These are phyloP conservation scores for Ampelomyces quisqualis DNA, from an alignment of 2,329 filamentous ascomycete species.

Conservation along the genomic window DNA sequence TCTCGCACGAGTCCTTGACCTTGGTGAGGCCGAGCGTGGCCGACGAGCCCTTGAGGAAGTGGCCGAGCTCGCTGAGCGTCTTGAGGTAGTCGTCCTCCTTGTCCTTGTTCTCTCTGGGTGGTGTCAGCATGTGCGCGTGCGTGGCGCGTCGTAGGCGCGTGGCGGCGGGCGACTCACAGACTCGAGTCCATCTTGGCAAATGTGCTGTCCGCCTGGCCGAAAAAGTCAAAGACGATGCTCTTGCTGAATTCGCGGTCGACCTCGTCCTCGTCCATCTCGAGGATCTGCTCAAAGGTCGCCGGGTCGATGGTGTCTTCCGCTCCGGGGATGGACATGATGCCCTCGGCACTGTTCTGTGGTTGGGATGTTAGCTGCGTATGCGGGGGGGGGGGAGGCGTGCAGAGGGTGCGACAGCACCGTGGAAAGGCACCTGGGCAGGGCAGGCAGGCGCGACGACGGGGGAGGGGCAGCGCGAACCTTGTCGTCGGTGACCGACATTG, in stretches of 20 bases:
- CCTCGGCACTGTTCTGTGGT: constrained; percentile 28
- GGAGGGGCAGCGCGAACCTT: constrained; percentile 42
- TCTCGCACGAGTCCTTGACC: constrained; percentile 90
- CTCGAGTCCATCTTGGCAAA: constrained; percentile 80
- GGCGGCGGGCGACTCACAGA: constrained; percentile 63
- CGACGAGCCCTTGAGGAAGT: constrained; percentile 96
- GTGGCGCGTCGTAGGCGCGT: too few species aligned
- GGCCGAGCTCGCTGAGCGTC: constrained; percentile 79
- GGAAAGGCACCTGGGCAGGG: too few species aligned
- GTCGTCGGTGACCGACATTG: constrained; percentile 43
- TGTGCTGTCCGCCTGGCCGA: constrained; percentile 83
- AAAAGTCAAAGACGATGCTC: constrained; percentile 88
- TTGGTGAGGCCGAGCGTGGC: constrained; percentile 89
- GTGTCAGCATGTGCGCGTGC: constrained; percentile 12
- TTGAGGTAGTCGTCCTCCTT: constrained; percentile 59
- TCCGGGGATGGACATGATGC: constrained; percentile 54
- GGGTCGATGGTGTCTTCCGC: constrained; percentile 77
- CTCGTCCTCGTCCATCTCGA: constrained; percentile 96
- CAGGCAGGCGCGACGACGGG: constrained; percentile 11
- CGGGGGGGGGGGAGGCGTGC: background rate
- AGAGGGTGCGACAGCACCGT: background rate
- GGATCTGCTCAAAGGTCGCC: constrained; percentile 85
- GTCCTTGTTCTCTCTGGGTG: constrained; percentile 59
- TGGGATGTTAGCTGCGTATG: constrained; percentile 4
- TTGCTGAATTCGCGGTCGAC: constrained; percentile 83